Evolutionary conservation across 345 rosid genomes (phyloP).

Genomic region (Eucalyptus brandiana): DNA sequence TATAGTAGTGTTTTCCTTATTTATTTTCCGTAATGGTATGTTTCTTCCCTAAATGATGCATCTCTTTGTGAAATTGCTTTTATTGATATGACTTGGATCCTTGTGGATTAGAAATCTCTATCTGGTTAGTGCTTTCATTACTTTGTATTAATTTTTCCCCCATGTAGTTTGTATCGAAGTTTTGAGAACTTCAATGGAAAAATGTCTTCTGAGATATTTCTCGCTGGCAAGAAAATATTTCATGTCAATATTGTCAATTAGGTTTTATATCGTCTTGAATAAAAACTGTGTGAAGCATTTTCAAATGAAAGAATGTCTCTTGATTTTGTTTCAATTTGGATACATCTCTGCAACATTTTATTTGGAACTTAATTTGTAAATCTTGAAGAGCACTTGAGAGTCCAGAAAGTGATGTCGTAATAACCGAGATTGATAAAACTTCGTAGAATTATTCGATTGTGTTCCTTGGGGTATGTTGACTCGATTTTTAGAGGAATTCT

Average conservation of each 20-base stretch:
- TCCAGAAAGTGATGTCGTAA: too few species aligned
- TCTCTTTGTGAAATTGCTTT: background rate
- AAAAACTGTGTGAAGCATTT: background rate
- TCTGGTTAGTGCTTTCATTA: background rate
- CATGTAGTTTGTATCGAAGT: background rate
- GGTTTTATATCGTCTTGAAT: background rate
- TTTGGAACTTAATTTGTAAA: background rate
- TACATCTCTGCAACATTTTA: background rate
- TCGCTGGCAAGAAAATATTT: background rate
- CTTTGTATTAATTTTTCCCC: background rate
- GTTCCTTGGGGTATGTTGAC: too few species aligned
- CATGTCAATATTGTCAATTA: background rate
- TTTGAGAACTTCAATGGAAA: background rate
- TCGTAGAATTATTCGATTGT: too few species aligned
- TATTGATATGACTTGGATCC: background rate
- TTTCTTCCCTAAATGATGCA: background rate
- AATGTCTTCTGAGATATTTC: background rate
- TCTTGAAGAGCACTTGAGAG: background rate
- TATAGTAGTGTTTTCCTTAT: background rate
- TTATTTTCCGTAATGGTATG: background rate
- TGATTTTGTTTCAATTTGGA: background rate
- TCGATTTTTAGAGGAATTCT: too few species aligned
- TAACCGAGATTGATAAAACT: too few species aligned
- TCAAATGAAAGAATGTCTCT: background rate
- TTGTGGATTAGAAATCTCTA: background rate